A percentile compares a stretch with the other conserved stretches of the same genome.
These are phyloP conservation scores for Erythrobasidium hasegawianum DNA, from an alignment of 1,284 basidiomycete species.

Conservation along the genomic window DNA sequence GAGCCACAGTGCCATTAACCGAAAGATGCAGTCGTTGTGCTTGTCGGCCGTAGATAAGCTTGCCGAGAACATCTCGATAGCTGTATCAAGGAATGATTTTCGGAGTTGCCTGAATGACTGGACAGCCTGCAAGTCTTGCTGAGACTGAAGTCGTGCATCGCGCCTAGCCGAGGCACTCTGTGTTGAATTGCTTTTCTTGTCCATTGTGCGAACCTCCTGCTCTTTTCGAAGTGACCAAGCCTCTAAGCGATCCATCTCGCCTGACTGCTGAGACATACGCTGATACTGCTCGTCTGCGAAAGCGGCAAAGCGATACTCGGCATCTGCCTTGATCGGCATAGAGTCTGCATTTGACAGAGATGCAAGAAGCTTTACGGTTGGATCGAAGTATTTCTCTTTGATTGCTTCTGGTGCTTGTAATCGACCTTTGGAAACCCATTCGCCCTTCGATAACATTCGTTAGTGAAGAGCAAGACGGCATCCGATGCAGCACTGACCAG, in stretches of 20 bases:
- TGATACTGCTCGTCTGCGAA: conserved; percentile 87
- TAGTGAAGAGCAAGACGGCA: background rate
- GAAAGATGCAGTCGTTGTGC: conserved; percentile 69
- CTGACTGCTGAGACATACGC: conserved; percentile 42
- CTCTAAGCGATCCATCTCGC: conserved; percentile 50
- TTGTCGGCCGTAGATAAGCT: conserved; percentile 66
- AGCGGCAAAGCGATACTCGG: conserved; percentile 60
- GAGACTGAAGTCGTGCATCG: conserved; percentile 45
- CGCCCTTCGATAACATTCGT: conserved; percentile 58
- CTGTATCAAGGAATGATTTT: conserved; percentile 64
- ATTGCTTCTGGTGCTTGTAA: conserved; percentile 77
- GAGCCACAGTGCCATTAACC: conserved; percentile 88
- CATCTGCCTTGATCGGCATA: background rate
- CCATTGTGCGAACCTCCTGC: conserved; percentile 44
- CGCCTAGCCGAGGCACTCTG: conserved; percentile 29
- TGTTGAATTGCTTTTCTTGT: conserved; percentile 52
- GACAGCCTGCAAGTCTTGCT: conserved; percentile 62
- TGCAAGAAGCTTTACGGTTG: conserved; percentile 53
- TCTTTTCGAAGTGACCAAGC: conserved; percentile 38
- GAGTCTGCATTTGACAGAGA: conserved; percentile 1
- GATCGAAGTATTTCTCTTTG: conserved; percentile 63
- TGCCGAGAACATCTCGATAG: conserved; percentile 77
- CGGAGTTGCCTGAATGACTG: conserved; percentile 60
- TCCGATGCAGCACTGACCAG: conserved; percentile 41
- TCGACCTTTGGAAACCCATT: conserved; percentile 83